Evolutionary conservation across 768 basidiomycete species (phyloP), one percentile per base, ranked within the genome.

Genomic region (Exsudoporus frostii): DNA sequence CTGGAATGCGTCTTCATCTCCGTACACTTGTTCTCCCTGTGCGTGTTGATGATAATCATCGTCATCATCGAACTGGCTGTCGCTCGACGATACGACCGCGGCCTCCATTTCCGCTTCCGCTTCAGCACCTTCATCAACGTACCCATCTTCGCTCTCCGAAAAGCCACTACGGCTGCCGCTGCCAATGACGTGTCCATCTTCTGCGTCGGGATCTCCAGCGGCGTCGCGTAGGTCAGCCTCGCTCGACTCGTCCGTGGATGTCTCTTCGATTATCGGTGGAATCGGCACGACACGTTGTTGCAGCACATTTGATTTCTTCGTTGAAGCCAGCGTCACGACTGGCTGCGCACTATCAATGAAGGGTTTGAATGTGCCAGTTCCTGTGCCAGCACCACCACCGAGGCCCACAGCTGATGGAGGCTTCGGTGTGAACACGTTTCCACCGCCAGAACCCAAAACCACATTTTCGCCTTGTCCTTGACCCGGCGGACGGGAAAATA

Each of bases 401-500:
- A 50, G 43, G 45, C 47, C 49, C 17, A 30, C 48, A n/a, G 40
- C 44, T 27, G 62, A 56, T 19, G 62, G 43, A 24, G 75, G 75
- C 56, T 82, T 81, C 24, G 79, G 77, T 19, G 79, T 76, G 53
- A 78, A 78, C 10, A 70, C 66, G 24, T 32, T 62, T 44, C 66
- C 70, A 17, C 54, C 52, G 11, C 51, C 40, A 19, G 58, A 25
- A 57, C 62, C 48, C 19, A 53, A 43, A 25, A 55, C 48, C 7
- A 69, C 68, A 55, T 68, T 75, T 53, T 79, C 77, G 24, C 68
- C 64, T 42, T 77, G 73, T 38, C 76, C 75, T 42, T 64, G 66
- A 33, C 54, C 57, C 0, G 84, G 70, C n/a, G 77, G 88, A 15
- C 85, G 80, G 53, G 82, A 87, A 68, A 91, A 91, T 19, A 91